Percentiles rank a stretch among this genome's conserved stretches.
These are phyloP conservation scores for Nicotiana knightiana DNA, from an alignment of 257 asterid genomes.

Conservation along the genomic window DNA sequence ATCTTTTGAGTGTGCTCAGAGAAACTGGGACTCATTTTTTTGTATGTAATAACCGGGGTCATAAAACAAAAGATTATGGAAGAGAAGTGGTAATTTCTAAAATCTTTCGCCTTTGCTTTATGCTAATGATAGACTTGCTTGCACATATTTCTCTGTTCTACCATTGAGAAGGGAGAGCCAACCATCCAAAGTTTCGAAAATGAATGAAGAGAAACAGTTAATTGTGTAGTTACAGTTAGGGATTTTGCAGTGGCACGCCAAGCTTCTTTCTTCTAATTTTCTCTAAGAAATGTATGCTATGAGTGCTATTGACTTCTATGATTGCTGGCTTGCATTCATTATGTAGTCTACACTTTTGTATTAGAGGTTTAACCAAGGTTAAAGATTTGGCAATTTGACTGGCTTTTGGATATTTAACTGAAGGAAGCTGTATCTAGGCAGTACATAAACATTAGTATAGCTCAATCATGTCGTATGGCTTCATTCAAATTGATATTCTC, in stretches of 20 bases:
- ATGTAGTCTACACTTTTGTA: not conserved
- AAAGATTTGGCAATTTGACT: not conserved
- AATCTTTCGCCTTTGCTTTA: not conserved
- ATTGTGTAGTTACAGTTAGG: not conserved
- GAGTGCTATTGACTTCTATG: not conserved
- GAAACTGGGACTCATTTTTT: not conserved
- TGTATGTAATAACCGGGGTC: not conserved
- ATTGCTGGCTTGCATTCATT: not conserved
- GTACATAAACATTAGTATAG: not conserved
- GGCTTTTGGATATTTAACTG: not conserved
- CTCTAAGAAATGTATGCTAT: not conserved
- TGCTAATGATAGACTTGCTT: not conserved
- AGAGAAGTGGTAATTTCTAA: not conserved
- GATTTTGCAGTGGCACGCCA: not conserved
- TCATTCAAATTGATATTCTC: not conserved
- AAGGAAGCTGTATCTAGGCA: not conserved
- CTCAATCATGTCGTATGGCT: not conserved
- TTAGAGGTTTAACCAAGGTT: not conserved
- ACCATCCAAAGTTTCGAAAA: not conserved
- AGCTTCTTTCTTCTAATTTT: not conserved
- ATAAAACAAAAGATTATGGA: not conserved
- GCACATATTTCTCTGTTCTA: not conserved
- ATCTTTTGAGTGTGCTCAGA: not conserved
- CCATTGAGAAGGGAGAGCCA: not conserved
- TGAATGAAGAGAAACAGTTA: not conserved